Evolutionary conservation across 257 asterid genomes (phyloP), one percentile per base, ranked within the genome.

Genomic region (Voacanga thouarsii): DNA sequence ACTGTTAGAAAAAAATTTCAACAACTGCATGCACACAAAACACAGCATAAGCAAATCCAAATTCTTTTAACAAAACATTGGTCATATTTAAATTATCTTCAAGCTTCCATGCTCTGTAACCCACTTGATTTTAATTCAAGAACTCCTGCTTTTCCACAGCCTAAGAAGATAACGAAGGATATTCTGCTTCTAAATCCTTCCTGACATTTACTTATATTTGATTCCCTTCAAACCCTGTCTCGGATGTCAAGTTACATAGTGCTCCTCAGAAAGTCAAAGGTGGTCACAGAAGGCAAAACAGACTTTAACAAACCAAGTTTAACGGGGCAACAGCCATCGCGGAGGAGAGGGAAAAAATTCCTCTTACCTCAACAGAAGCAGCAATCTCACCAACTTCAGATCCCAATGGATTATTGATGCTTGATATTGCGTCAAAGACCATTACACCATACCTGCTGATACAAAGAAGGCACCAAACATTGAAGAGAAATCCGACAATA

Each of bases 371-470:
- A 79, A 90, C 85, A 73, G 81, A 89, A 68, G 83, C 82, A 65
- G 79, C 44, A 81, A 90, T 87, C 66, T 86, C 83, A 64, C 81
- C 81, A 81, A 83, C 37, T 53, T 86, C 90, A 72, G 88, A 84
- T 83, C 92, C 96, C 78, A 50, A 78, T 78, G 81, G 77, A 72
- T 81, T 86, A 65, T 86, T 83, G 81, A 86, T 49, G 81, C 85
- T 77, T 74, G 89, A 73, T 75, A 90, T 73, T 74, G 96, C 96
- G 78, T 89, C 93, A 78, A 89, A 79, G 65, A 90, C 86, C 96
- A 86, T 76, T 30, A 74, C 72, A 63, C 44, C 45, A 78, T 85
- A 82, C 75, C 96, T 90, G 87, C 76, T 65, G 28, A 81, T 45
- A 65, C 61, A 76, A 12, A 28, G 81, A 82, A 85, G 41, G 63